Conservation (phyloP, 768 basidiomycete genomes). For the Suillus subluteus region DNA sequence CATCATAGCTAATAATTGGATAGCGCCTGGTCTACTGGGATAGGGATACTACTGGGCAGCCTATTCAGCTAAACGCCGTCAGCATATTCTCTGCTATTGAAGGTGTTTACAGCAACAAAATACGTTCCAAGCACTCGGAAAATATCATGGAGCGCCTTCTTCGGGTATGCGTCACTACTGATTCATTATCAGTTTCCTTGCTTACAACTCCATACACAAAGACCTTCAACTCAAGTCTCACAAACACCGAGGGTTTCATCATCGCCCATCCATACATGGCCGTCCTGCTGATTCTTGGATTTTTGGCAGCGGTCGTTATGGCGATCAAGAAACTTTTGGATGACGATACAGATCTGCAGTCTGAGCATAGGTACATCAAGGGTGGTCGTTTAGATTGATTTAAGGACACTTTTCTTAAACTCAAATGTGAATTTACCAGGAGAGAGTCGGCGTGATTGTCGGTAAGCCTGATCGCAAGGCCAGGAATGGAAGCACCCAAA, state of each 20-base stretch:
- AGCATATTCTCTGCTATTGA: slow-evolving; percentile 75
- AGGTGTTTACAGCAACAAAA: slow-evolving; percentile 54
- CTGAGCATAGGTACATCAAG: slow-evolving; percentile 24
- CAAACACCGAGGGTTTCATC: slow-evolving; percentile 16
- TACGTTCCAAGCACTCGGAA: slow-evolving; percentile 66
- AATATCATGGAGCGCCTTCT: slow-evolving; percentile 69
- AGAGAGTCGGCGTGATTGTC: background rate
- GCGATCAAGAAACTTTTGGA: slow-evolving; percentile 19
- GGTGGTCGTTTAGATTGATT: slow-evolving; percentile 27
- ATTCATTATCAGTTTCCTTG: background rate
- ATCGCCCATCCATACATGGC: slow-evolving; percentile 26
- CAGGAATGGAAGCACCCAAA: background rate
- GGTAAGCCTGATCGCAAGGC: background rate
- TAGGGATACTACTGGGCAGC: slow-evolving; percentile 54
- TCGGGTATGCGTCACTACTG: slow-evolving; percentile 45
- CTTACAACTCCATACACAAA: slow-evolving; percentile 14
- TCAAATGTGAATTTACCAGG: background rate
- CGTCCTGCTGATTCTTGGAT: slow-evolving; percentile 9
- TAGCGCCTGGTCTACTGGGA: slow-evolving; percentile 82
- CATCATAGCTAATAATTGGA: background rate
- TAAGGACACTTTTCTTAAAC: background rate
- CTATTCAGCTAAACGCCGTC: slow-evolving; percentile 56
- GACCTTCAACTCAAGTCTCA: slow-evolving; percentile 22
- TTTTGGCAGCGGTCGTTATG: slow-evolving; percentile 16
- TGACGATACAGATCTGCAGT: slow-evolving; percentile 22